A percentile compares a stretch with the other conserved stretches of the same genome.
phyloP scores from a whole-genome alignment of 257 asterid genomes.

The Solanum tarijense region DNA sequence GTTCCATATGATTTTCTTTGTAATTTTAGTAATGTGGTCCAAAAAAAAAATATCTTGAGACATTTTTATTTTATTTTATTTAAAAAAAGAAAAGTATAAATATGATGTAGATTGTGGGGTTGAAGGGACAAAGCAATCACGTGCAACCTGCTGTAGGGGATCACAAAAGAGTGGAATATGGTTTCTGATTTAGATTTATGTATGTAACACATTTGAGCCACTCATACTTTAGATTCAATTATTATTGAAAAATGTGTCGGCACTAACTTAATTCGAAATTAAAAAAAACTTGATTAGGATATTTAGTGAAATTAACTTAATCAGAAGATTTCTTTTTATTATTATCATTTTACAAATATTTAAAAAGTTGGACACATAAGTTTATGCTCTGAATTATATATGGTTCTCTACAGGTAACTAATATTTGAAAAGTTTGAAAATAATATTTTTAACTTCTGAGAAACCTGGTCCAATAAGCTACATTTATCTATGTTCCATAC shows the following conservation, averaged over 20 bases:
- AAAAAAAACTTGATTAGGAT: background rate
- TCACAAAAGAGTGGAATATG: background rate
- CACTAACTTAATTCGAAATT: background rate
- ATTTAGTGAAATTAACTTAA: background rate
- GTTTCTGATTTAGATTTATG: background rate
- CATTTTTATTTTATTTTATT: background rate
- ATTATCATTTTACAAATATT: background rate
- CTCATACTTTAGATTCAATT: background rate
- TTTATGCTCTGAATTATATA: background rate
- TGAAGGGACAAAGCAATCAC: constrained; percentile 6
- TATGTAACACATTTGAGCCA: background rate
- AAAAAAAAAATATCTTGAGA: background rate
- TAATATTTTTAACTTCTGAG: background rate
- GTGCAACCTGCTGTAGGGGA: background rate
- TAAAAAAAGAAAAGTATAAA: too few species aligned
- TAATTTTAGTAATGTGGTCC: background rate
- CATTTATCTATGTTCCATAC: background rate
- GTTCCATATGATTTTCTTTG: background rate
- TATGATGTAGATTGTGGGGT: background rate
- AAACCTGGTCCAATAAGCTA: background rate
- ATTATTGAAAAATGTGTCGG: background rate
- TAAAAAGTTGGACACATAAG: background rate
- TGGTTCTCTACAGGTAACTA: background rate
- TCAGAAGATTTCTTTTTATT: background rate
- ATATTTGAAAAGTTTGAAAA: too few species aligned